Percentiles rank a stretch among this genome's conserved stretches.
Evolutionary conservation across 2,329 filamentous ascomycete species (phyloP).

Genomic region (Aspergillus sp.): DNA sequence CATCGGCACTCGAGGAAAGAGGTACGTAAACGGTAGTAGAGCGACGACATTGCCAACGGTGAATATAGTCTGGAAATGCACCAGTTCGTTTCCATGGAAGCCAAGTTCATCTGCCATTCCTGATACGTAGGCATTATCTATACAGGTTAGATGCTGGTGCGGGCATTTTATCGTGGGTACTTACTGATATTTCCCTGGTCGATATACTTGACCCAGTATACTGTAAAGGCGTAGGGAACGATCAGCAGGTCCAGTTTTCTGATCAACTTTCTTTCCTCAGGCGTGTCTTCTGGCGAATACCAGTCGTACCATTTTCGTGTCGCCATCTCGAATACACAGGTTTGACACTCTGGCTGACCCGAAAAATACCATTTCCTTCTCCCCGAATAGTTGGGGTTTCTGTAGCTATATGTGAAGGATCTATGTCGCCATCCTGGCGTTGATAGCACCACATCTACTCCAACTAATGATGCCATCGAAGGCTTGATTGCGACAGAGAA

Average conservation of each 20-base stretch:
- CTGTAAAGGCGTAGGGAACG: conserved; percentile 7
- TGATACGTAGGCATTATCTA: conserved; percentile 46
- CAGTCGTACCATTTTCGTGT: conserved; percentile 7
- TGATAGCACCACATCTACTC: conserved; percentile 6
- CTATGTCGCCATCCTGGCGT: conserved; percentile 3
- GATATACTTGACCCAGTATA: conserved; percentile 10
- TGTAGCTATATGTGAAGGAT: not conserved
- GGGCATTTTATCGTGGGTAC: not conserved
- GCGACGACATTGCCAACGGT: conserved; percentile 54
- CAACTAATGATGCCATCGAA: conserved; percentile 10
- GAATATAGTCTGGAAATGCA: conserved; percentile 46
- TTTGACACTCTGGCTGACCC: not conserved
- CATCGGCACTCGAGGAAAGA: conserved; percentile 51
- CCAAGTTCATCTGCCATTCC: conserved; percentile 43
- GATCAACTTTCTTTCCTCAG: conserved; percentile 1
- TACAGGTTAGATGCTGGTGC: not conserved
- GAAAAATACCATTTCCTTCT: not conserved
- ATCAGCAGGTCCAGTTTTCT: conserved; percentile 6
- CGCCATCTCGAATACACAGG: not conserved
- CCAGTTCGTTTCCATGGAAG: conserved; percentile 43
- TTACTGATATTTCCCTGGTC: conserved; percentile 7
- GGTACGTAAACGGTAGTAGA: conserved; percentile 48
- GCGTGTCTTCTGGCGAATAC: conserved; percentile 1
- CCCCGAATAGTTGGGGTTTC: not conserved
- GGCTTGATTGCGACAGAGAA: not conserved